A percentile compares a stretch with the other conserved stretches of the same genome.
These are phyloP conservation scores for Pyracantha coccinea DNA, from an alignment of 331 rosid genomes.

Conservation along the genomic window DNA sequence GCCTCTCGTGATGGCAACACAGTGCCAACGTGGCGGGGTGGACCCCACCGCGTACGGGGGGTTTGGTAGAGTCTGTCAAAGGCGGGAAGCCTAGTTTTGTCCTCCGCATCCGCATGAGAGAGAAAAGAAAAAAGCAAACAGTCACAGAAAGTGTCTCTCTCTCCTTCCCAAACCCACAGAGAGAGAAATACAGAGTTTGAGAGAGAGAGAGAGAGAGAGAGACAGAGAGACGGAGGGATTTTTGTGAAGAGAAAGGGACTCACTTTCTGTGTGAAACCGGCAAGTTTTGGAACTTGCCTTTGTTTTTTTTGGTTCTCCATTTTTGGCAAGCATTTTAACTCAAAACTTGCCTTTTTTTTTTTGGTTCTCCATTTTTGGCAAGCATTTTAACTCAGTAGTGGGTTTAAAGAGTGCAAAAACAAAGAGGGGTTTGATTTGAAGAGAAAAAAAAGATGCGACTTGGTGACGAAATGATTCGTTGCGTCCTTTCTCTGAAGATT, in stretches of 20 bases:
- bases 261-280: background rate
- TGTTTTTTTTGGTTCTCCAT: background rate
- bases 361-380: background rate
- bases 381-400: constrained; percentile 10
- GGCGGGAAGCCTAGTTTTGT: constrained; percentile 79
- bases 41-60: constrained; percentile 42
- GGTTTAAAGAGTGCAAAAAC: too few species aligned
- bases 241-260: constrained; percentile 4
- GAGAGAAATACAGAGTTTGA: background rate
- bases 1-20: constrained; percentile 22
- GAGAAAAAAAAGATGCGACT: constrained; percentile 21
- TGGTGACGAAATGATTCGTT: constrained; percentile 42
- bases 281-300: background rate
- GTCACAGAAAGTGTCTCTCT: background rate
- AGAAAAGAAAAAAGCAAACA: background rate
- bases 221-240: background rate
- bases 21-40: constrained; percentile 19
- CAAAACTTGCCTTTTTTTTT: background rate
- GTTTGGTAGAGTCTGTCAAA: constrained; percentile 23
- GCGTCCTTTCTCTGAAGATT: constrained; percentile 52
- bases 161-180: background rate
- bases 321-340: constrained; percentile 11
- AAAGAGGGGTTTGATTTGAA: background rate
- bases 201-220: background rate
- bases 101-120: constrained; percentile 22